Base-by-base conservation (phyloP, 163 green algal species). In the Chloroidium sp. region DNA sequence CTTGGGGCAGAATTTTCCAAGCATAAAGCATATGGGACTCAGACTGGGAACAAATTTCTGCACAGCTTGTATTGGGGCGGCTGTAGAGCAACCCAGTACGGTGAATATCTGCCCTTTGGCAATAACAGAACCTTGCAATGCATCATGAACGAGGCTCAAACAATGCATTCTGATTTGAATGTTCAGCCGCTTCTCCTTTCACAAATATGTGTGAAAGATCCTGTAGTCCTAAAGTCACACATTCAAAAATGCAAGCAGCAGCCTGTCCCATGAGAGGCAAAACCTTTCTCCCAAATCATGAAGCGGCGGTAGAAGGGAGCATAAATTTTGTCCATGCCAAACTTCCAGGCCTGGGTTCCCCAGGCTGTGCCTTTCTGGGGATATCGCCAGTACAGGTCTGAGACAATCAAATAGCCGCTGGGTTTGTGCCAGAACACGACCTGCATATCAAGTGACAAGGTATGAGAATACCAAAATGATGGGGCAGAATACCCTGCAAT, bases 301-400 rank as follows among this genome's bases (percentile, higher is more conserved):
- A 92, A 81, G 12, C 74, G 81, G 57, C 82, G 86, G 81, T 93
- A 93, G 80, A 93, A 91, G 4, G 88, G 90, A 36, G 82, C 60
- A 75, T 92, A 93, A 0, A 90, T 6, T 6, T 62, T 59, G 83
- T 91, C 80, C 83, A 85, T 86, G 68, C 80, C 88, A 84, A 80
- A 88, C 75, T 86, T 90, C 82, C 76, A 89, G 2, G 79, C 58
- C 62, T 74, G 72, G 57, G 85, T 89, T 1, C 81, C 83, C 12
- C 74, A 60, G 0, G 76, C 62, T 3, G 76, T 74, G 59, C 74
- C 82, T 12, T 82, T 80, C 2, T 59, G 62, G 0, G 88, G 88
- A 64, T 91, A 92, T 69, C 89, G 89, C 89, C 90, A 93, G 61
- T 90, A 89, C 60, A 93, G 64, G 78, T 93, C 90, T 8, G 86